A percentile compares a stretch with the other conserved stretches of the same genome.
phyloP scores from a whole-genome alignment of 306 rosid genomes.

The Cajanus cajan region DNA sequence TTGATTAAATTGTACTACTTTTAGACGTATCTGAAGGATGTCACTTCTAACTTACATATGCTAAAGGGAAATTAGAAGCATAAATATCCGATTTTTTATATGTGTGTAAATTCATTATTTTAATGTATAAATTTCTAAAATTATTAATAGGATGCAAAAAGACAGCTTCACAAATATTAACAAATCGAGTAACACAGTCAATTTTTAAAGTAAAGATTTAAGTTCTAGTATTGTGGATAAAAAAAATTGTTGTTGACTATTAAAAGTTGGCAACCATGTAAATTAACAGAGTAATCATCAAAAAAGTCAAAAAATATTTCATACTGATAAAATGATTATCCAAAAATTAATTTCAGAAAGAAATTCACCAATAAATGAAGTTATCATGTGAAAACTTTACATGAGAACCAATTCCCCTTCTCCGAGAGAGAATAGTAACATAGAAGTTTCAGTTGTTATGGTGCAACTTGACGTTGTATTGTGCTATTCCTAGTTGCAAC shows the following conservation, averaged over 20 bases:
- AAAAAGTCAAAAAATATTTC: too few species aligned
- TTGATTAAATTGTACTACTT: constrained; percentile 14
- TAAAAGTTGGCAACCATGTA: too few species aligned
- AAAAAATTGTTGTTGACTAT: too few species aligned
- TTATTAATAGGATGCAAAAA: not conserved
- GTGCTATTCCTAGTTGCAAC: not conserved
- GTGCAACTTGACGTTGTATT: constrained; percentile 8
- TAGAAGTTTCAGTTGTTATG: constrained; percentile 19
- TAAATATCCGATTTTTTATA: not conserved
- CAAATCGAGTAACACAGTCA: too few species aligned
- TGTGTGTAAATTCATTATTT: not conserved
- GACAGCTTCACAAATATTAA: not conserved
- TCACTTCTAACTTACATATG: constrained; percentile 21
- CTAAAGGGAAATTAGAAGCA: not conserved
- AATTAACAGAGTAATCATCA: too few species aligned
- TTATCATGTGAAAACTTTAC: not conserved
- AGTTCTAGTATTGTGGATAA: too few species aligned
- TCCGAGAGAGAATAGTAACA: not conserved
- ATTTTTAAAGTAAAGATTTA: too few species aligned
- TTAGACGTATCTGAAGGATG: constrained; percentile 16
- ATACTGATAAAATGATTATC: too few species aligned
- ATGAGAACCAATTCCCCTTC: not conserved
- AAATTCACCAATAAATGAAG: not conserved
- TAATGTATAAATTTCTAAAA: not conserved
- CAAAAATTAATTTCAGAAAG: too few species aligned